Percentiles rank a stretch among this genome's conserved stretches.
Evolutionary conservation across 2,329 filamentous ascomycete species (phyloP).

Genomic region (Curvularia verruculosa): DNA sequence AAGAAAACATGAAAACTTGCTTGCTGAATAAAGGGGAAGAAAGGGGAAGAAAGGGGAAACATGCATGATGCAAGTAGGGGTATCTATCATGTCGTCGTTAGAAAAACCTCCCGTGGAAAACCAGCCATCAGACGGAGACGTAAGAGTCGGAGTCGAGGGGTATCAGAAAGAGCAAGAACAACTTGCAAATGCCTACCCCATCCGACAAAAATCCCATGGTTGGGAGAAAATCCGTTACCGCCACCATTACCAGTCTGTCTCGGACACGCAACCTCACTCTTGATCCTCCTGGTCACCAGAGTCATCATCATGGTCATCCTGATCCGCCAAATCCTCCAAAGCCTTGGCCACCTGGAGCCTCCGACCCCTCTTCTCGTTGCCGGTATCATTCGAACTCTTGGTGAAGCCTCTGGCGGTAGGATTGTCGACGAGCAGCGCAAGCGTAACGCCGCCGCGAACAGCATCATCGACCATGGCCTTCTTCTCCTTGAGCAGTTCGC

Average conservation of each 20-base stretch:
- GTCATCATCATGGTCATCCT: too few species aligned
- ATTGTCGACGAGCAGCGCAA: conserved; percentile 35
- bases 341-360: conserved; percentile 9
- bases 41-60: neutral
- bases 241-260: neutral
- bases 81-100: neutral
- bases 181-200: neutral
- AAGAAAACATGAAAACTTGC: neutral
- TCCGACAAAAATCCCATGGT: too few species aligned
- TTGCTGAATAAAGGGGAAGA: neutral
- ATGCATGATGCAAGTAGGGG: neutral
- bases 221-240: too few species aligned
- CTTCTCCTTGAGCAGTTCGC: conserved; percentile 21
- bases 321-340: neutral
- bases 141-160: neutral
- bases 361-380: conserved; percentile 29
- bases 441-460: conserved; percentile 30
- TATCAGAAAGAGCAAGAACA: neutral
- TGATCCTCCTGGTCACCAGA: too few species aligned
- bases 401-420: conserved; percentile 26
- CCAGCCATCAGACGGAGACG: conserved; percentile 1
- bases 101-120: neutral
- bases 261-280: neutral
- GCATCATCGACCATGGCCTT: conserved; percentile 41
- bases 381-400: conserved; percentile 34